Evolutionary conservation across 225 moss, liverwort and hornwort genomes (phyloP), one percentile per base, ranked within the genome.

Genomic region (Pseudoscleropodium purum): DNA sequence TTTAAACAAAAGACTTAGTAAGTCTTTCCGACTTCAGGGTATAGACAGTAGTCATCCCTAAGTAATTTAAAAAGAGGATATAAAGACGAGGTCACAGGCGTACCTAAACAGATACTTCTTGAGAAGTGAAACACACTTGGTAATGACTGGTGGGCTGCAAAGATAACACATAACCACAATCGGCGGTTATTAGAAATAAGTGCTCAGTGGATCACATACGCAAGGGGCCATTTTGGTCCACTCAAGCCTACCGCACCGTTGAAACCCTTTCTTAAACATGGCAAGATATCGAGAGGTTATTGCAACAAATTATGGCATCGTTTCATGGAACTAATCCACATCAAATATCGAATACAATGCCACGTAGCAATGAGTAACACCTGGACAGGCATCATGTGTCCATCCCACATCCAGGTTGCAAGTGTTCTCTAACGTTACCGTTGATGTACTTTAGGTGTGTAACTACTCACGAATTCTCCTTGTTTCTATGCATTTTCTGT

Each of bases 61-160:
- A 77, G 86, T 47, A 39, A 74, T n/a, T 41, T 69, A 21, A 51
- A 89, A 65, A 75, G 33, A 26, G 69, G 27, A 90, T 85, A 67
- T n/a, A 83, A 51, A 70, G 66, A 91, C 79, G 33, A 81, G 87
- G 52, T 87, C 85, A 81, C 81, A 90, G 74, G 62, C 83, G 66
- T 90, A 97, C 99, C 97, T 99, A 92, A 99, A 99, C 29, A 99
- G 96, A 83, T 99, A 99, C 93, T 97, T 95, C 90, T 97, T 99
- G 79, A 99, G 97, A 91, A 99, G 92, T 68, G 95, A 95, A 92
- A 99, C 99, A 87, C 99, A 99, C 91, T 99, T 99, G 89, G 91
- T 95, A 85, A 99, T 99, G 75, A 99, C 99, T 62, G 97, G 97
- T 79, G 99, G 99, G 90, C 99, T 99, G 97, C 92, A 85, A 80